These are phyloP conservation scores for Psilocybe tampanensis DNA, from an alignment of 768 basidiomycete genomes.

Conservation along the genomic window DNA sequence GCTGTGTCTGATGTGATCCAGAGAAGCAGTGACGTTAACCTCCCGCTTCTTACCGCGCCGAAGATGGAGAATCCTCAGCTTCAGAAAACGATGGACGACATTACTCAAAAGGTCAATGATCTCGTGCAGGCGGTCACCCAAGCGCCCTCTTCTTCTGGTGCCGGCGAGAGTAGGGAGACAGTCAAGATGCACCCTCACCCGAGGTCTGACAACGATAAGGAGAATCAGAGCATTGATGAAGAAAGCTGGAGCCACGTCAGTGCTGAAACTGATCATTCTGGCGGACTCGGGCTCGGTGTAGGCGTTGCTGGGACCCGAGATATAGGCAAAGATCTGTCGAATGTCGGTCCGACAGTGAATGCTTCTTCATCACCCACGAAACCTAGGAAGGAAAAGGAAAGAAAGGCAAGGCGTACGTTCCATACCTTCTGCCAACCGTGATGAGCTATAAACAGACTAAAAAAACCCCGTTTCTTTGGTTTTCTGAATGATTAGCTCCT, in stretches of 20 bases:
- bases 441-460: background rate
- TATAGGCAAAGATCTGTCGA: conserved; percentile 49
- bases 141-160: conserved; percentile 2
- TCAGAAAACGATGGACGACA: conserved; percentile 45
- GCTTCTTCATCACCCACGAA: conserved; percentile 25
- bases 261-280: conserved; percentile 31
- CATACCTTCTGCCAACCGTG: background rate
- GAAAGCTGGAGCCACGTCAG: conserved; percentile 42
- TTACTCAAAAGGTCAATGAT: conserved; percentile 48
- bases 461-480: background rate
- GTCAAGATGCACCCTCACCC: conserved; percentile 10
- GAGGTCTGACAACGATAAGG: conserved; percentile 39
- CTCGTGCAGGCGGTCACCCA: conserved; percentile 31
- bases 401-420: conserved; percentile 57
- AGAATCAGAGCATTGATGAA: conserved; percentile 39
- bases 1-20: conserved; percentile 3
- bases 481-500: conserved; percentile 42
- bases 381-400: conserved; percentile 51
- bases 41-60: conserved; percentile 46
- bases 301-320: conserved; percentile 45
- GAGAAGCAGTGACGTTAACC: conserved; percentile 12
- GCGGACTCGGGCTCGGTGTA: conserved; percentile 35
- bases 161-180: conserved; percentile 7
- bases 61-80: conserved; percentile 39
- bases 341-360: conserved; percentile 20